phyloP scores from a whole-genome alignment of 176 grass and related monocot species.

The Echinochloa phyllopogon region DNA sequence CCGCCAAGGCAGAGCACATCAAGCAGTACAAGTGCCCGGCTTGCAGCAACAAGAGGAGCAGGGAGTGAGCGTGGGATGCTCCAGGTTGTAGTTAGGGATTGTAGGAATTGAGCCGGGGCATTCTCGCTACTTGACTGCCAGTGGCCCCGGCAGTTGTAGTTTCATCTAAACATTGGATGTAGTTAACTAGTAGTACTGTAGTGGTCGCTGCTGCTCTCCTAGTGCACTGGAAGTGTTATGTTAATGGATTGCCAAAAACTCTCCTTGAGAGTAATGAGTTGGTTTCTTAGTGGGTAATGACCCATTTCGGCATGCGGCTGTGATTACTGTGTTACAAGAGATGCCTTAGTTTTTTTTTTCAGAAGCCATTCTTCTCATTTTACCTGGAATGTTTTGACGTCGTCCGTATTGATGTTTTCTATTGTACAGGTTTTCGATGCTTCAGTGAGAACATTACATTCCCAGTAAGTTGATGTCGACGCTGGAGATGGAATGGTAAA shows the following conservation, averaged over 20 bases:
- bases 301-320: background rate
- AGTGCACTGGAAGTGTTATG: background rate
- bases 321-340: background rate
- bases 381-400: background rate
- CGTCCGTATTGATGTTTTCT: background rate
- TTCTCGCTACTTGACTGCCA: background rate
- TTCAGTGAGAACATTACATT: background rate
- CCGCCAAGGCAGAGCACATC: slow-evolving; percentile 62
- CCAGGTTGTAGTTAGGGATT: slow-evolving; percentile 11
- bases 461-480: background rate
- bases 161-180: slow-evolving; percentile 1
- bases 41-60: slow-evolving; percentile 66
- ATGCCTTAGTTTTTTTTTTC: background rate
- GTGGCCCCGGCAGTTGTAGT: background rate
- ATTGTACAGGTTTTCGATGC: background rate
- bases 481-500: too few species aligned
- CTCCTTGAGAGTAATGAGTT: background rate
- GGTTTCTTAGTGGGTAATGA: background rate
- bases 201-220: background rate
- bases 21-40: slow-evolving; percentile 67
- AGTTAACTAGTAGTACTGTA: background rate
- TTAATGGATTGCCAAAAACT: background rate
- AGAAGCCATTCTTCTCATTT: background rate
- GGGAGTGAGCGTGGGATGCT: slow-evolving; percentile 22
- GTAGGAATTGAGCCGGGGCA: slow-evolving; percentile 9